Base-by-base conservation (phyloP, 2,329 filamentous ascomycete species). In the Epichloe sibirici region DNA sequence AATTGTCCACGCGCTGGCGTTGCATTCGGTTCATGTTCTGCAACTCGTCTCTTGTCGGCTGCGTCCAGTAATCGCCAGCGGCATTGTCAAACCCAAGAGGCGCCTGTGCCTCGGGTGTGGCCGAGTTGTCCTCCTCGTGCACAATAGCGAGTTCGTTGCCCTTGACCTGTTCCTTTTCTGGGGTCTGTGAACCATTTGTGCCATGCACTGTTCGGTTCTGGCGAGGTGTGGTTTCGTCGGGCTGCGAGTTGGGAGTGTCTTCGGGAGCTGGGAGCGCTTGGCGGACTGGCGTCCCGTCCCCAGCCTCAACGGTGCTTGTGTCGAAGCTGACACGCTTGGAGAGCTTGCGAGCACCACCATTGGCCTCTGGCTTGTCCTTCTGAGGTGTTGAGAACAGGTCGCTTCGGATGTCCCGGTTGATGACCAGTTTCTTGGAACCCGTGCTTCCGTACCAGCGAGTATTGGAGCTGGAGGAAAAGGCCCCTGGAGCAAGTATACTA, bases 261-360 rank as follows among this genome's bases (percentile, higher is more conserved):
- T 64, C 62, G 21, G 69, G 61, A 17, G 67, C 63, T n/a, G 68
- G 65, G 8, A 70, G 61, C 50, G 66, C 62, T 37, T 58, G 57
- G 4, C 66, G 65, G 34, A 66, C 59, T 15, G 68, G 65, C 5
- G 67, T 65, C 2, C 58, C 62, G 3, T 69, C 65, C 3, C 69
- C 68, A 9, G 53, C 55, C 4, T 70, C 66, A 4, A 65, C 75
- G 65, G 57, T 77, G 61, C 77, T 78, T 4, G 83, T 82, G 63
- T 95, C 90, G 61, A 97, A 98, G 71, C 90, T 96, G 50, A 98
- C 93, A 51, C 86, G 83, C 74, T 95, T 96, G 57, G 85, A 84
- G 42, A 87, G 69, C 62, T 83, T 83, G 50, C 76, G 72, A 35
- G 56, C 72, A 53, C 44, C 68, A 60, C 57, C 55, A 13, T 76